Evolutionary conservation across 2,329 filamentous ascomycete species (phyloP).

Genomic region (Fusarium sp.): DNA sequence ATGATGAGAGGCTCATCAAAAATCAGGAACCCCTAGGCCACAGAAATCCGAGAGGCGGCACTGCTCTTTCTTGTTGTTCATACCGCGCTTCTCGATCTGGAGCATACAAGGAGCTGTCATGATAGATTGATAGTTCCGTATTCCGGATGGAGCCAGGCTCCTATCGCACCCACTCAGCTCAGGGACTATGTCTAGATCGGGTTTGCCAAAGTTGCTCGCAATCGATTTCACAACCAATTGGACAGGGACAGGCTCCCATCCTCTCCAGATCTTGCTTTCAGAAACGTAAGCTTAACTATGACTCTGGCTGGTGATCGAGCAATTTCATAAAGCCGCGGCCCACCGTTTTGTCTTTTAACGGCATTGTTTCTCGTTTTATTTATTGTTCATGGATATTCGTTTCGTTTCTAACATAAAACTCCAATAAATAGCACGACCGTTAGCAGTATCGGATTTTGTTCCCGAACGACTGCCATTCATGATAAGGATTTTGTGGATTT

Average conservation of each 20-base stretch:
- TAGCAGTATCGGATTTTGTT: conserved; percentile 12
- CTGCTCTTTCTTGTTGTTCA: background rate
- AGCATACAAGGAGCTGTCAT: conserved; percentile 15
- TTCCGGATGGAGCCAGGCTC: conserved; percentile 36
- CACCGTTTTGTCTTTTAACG: conserved; percentile 15
- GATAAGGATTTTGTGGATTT: conserved; percentile 26
- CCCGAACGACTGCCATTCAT: conserved; percentile 3
- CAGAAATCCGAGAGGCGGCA: conserved; percentile 3
- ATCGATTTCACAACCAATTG: conserved; percentile 47
- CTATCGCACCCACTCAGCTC: conserved; percentile 47
- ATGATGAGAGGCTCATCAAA: background rate
- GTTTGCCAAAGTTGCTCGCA: conserved; percentile 42
- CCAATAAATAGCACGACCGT: background rate
- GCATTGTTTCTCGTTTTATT: background rate
- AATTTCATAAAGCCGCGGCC: conserved; percentile 34
- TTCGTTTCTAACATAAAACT: background rate
- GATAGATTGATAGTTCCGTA: conserved; percentile 31
- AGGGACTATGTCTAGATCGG: conserved; percentile 49
- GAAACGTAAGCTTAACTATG: conserved; percentile 47
- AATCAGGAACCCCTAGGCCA: background rate
- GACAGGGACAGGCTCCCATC: conserved; percentile 33
- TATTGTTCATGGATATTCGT: background rate
- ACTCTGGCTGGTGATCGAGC: conserved; percentile 29
- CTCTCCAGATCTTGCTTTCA: conserved; percentile 45
- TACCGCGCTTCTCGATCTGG: conserved; percentile 3